Percentiles rank a stretch among this genome's conserved stretches.
Evolutionary conservation across 768 basidiomycete genomes (phyloP).

Genomic region (Tulasnella sp.): DNA sequence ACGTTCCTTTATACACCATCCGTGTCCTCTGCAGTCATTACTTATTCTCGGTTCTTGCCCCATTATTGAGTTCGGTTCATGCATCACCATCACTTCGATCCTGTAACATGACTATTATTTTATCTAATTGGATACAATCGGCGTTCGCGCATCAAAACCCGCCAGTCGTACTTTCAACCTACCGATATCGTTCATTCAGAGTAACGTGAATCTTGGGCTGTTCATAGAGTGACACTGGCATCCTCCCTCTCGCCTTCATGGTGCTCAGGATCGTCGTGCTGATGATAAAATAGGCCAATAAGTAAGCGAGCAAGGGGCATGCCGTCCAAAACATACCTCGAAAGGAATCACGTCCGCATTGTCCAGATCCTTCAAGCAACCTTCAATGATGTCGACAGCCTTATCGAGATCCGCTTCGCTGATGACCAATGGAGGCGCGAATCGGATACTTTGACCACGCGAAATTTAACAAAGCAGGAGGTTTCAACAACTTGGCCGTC

Average conservation of each 20-base stretch:
- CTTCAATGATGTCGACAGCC: conserved; percentile 64
- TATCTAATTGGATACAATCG: too few relatives aligned
- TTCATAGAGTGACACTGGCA: conserved; percentile 9
- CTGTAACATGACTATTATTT: too few relatives aligned
- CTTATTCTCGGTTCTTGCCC: too few relatives aligned
- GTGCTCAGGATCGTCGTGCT: conserved; percentile 15
- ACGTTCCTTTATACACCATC: too few relatives aligned
- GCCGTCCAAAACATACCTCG: not conserved
- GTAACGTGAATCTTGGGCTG: too few relatives aligned
- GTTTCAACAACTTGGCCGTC: too few relatives aligned
- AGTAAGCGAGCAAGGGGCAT: not conserved
- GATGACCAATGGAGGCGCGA: conserved; percentile 93
- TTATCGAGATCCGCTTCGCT: conserved; percentile 72
- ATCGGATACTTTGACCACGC: conserved; percentile 59
- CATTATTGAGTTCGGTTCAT: too few relatives aligned
- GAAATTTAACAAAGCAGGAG: not conserved
- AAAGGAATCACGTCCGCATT: conserved; percentile 23
- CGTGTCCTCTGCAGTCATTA: too few relatives aligned
- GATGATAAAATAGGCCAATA: not conserved
- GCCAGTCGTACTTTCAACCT: too few relatives aligned
- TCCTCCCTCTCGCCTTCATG: conserved; percentile 14
- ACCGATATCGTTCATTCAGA: too few relatives aligned
- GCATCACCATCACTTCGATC: too few relatives aligned
- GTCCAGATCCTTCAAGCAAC: conserved; percentile 74
- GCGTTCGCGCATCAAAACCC: too few relatives aligned